Evolutionary conservation across 768 basidiomycete species (phyloP).

Genomic region (Phanerochaete carnosa): DNA sequence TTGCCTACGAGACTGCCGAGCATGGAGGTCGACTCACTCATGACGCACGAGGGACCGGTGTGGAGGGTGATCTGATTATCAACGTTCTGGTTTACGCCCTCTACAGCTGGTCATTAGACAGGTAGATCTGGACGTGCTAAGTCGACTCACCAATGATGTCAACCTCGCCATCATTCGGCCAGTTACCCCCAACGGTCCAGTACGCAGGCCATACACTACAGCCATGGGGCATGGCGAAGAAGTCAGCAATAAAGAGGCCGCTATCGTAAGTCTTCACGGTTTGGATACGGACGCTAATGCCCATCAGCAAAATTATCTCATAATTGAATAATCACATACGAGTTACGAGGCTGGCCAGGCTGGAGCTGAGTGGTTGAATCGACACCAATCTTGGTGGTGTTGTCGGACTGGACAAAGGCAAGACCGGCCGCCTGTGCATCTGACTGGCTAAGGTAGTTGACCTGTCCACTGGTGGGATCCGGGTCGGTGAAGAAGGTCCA

Average conservation of each 20-base stretch:
- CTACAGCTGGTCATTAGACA: slow-evolving; percentile 15
- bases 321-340: slow-evolving; percentile 29
- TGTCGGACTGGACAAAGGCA: slow-evolving; percentile 58
- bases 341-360: slow-evolving; percentile 51
- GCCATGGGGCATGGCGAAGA: slow-evolving; percentile 67
- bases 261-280: slow-evolving; percentile 56
- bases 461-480: slow-evolving; percentile 72
- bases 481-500: slow-evolving; percentile 62
- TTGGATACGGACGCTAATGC: slow-evolving; percentile 59
- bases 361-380: slow-evolving; percentile 51
- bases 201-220: slow-evolving; percentile 64
- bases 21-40: slow-evolving; percentile 19
- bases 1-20: slow-evolving; percentile 27
- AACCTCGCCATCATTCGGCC: slow-evolving; percentile 27
- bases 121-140: background rate
- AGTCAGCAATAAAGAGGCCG: slow-evolving; percentile 78
- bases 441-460: slow-evolving; percentile 50
- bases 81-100: slow-evolving; percentile 39
- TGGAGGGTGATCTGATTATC: slow-evolving; percentile 44
- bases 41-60: slow-evolving; percentile 35
- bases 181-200: slow-evolving; percentile 34
- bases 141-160: slow-evolving; percentile 25
- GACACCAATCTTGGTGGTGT: slow-evolving; percentile 58
- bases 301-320: background rate
- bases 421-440: slow-evolving; percentile 52